Conservation (phyloP, 129 eudicot species). For the Artemisia tridentata region DNA sequence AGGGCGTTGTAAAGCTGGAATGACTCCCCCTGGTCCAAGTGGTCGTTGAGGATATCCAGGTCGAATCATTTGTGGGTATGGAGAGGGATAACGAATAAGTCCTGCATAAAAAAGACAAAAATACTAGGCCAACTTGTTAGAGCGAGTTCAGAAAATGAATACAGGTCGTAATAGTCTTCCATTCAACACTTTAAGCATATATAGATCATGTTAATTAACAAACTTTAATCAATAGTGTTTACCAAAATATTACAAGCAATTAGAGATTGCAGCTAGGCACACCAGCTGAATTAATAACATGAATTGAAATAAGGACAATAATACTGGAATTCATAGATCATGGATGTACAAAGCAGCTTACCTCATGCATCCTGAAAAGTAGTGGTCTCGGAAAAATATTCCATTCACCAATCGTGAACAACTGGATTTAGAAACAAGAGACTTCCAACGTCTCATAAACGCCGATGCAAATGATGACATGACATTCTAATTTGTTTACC, state of each 20-base stretch:
- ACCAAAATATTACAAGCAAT: conserved; percentile 62
- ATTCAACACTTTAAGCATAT: neutral
- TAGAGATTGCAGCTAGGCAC: conserved; percentile 80
- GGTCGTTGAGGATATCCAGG: conserved; percentile 79
- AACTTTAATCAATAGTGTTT: conserved; percentile 33
- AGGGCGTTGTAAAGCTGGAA: conserved; percentile 74
- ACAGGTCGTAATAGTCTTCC: neutral
- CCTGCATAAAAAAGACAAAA: conserved; percentile 65
- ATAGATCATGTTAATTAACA: conserved; percentile 4
- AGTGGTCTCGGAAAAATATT: conserved; percentile 51
- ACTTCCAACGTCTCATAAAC: conserved; percentile 47
- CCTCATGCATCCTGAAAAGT: conserved; percentile 72
- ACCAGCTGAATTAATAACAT: conserved; percentile 86
- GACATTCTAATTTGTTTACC: conserved; percentile 50
- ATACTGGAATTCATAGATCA: conserved; percentile 51
- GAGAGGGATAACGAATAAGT: conserved; percentile 64
- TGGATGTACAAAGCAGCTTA: conserved; percentile 66
- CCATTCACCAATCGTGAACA: conserved; percentile 65
- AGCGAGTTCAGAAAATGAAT: neutral
- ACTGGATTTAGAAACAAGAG: conserved; percentile 51
- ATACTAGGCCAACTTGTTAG: conserved; percentile 59
- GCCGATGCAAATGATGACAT: conserved; percentile 42
- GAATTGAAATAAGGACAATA: conserved; percentile 54
- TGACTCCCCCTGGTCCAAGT: conserved; percentile 46
- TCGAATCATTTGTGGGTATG: conserved; percentile 70